These are phyloP conservation scores for Cordia subcordata DNA, from an alignment of 257 asterid species.

Conservation along the genomic window DNA sequence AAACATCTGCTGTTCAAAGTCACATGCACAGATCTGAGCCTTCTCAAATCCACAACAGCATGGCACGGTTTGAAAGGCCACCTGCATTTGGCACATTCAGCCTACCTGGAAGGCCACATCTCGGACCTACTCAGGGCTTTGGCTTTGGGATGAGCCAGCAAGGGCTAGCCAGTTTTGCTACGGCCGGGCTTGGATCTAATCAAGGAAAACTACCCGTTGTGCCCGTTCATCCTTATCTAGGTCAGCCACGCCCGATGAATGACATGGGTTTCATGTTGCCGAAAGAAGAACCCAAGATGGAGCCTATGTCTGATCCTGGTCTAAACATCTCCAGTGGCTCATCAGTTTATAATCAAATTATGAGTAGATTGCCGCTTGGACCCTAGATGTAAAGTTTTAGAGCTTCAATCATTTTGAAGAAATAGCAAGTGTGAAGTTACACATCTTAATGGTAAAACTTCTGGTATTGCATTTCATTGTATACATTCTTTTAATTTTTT, in stretches of 20 bases:
- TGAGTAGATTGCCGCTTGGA: conserved; percentile 64
- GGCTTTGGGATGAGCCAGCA: conserved; percentile 54
- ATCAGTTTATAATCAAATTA: conserved; percentile 54
- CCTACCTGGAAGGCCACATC: conserved; percentile 29
- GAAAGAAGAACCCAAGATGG: conserved; percentile 51
- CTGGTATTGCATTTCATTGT: neutral
- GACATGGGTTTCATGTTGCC: conserved; percentile 45
- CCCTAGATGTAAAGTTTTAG: conserved; percentile 51
- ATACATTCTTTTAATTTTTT: conserved; percentile 3
- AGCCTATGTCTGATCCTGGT: conserved; percentile 44
- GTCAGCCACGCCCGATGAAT: conserved; percentile 28
- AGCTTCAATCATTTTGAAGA: conserved; percentile 11
- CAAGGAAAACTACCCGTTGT: conserved; percentile 33
- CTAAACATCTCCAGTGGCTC: conserved; percentile 37
- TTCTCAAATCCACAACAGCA: conserved; percentile 40
- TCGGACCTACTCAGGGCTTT: conserved; percentile 40
- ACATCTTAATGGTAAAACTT: conserved; percentile 2
- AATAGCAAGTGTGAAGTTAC: conserved; percentile 14
- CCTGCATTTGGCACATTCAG: conserved; percentile 33
- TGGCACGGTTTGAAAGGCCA: conserved; percentile 42
- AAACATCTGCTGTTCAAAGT: conserved; percentile 23
- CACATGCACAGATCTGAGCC: conserved; percentile 48
- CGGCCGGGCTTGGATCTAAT: conserved; percentile 26
- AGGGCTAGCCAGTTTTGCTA: conserved; percentile 31
- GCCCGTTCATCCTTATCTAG: conserved; percentile 38